A percentile compares a stretch with the other conserved stretches of the same genome.
These are phyloP conservation scores for Zopfia rhizophila DNA, from an alignment of 2,329 filamentous ascomycete genomes.

Conservation along the genomic window DNA sequence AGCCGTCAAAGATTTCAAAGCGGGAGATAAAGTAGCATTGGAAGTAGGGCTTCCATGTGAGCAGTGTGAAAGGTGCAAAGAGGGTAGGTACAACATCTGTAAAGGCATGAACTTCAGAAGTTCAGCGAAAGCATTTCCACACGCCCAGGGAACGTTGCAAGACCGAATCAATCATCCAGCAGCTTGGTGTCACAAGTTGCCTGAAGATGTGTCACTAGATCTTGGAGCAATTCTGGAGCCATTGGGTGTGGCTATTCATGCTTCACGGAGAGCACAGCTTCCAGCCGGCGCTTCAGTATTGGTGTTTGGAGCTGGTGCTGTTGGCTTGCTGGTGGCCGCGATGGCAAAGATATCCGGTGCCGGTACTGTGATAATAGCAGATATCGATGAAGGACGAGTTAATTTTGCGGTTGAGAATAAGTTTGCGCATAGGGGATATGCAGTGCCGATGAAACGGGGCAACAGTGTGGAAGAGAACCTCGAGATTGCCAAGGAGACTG, in stretches of 20 bases:
- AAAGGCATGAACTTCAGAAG: slow-evolving; percentile 67
- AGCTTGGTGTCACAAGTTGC: slow-evolving; percentile 68
- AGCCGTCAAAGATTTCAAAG: slow-evolving; percentile 69
- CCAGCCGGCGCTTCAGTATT: slow-evolving; percentile 61
- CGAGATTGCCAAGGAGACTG: slow-evolving; percentile 62
- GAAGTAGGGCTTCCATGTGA: slow-evolving; percentile 92
- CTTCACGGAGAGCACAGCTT: slow-evolving; percentile 63
- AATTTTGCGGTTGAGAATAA: slow-evolving; percentile 64
- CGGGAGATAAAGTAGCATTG: slow-evolving; percentile 88
- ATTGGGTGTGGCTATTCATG: slow-evolving; percentile 69
- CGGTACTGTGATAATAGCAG: slow-evolving; percentile 66
- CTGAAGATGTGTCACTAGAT: slow-evolving; percentile 62
- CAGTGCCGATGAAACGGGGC: slow-evolving; percentile 58
- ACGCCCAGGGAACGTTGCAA: slow-evolving; percentile 72
- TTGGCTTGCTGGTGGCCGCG: slow-evolving; percentile 68
- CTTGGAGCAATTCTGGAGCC: slow-evolving; percentile 70
- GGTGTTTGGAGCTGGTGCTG: slow-evolving; percentile 70
- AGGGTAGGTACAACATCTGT: slow-evolving; percentile 71
- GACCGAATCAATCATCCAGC: slow-evolving; percentile 70
- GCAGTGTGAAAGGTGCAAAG: slow-evolving; percentile 63
- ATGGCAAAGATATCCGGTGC: slow-evolving; percentile 66
- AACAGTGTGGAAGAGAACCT: slow-evolving; percentile 65
- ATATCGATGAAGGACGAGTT: slow-evolving; percentile 67
- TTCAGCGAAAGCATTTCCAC: slow-evolving; percentile 69
- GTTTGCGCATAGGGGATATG: slow-evolving; percentile 59